Evolutionary conservation across 768 basidiomycete genomes (phyloP), one percentile per base, ranked within the genome.

Genomic region (Suillus bovinus): DNA sequence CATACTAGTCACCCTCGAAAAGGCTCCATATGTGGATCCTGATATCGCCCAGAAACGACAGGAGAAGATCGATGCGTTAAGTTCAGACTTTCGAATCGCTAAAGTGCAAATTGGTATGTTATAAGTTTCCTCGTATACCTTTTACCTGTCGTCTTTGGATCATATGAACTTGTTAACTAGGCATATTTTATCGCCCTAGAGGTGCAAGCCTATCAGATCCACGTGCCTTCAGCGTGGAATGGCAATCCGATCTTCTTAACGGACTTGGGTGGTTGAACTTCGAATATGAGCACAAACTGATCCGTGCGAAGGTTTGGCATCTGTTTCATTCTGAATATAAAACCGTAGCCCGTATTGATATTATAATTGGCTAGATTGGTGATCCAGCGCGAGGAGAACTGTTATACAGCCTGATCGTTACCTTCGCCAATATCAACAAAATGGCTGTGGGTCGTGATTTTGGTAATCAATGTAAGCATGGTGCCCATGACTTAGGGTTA

Each of bases 171-270:
- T 29, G 17, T 33, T 29, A 16, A 27, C 36, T 29, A 74, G 74
- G 74, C 11, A 64, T 57, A 7, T 76, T 73, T 38, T 76, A 76
- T 61, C 70, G 66, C 14, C 67, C 73, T 2, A 31, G 22, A n/a
- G 53, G 36, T 44, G 67, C 72, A 29, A 31, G 64, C 9, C 74
- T 69, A 9, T 73, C 73, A 49, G 67, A 67, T 20, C 72, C 79
- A 20, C 82, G 86, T 10, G 77, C 79, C 3, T 93, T 89, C 70
- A 92, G 90, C 0, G 75, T 86, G 5, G 92, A 93, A 73, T 91
- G 86, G 82, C 83, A 89, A 60, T 74, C 79, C 44, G 76, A 84
- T 46, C 86, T 84, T 63, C 71, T 74, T 44, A 63, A 67, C 9
- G 80, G 84, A 39, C 78, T 80, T 36, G 88, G 82, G 0, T 81